Percentiles rank a stretch among this genome's conserved stretches.
Conservation (phyloP, 192 early-diverging fungal genomes). For the Gonapodya prolifera region DNA sequence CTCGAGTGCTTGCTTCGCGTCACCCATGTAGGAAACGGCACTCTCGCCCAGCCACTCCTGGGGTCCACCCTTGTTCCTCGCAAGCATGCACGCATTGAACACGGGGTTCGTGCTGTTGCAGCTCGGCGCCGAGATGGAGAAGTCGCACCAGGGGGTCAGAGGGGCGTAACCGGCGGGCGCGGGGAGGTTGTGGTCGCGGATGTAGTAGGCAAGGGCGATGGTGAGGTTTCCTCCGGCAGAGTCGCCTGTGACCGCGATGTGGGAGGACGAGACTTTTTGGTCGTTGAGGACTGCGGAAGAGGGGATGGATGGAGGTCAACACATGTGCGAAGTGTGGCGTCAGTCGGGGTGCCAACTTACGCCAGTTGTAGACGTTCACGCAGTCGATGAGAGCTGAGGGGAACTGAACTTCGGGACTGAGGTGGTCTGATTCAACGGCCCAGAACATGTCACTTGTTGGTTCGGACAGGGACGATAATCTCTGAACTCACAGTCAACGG, state of each 20-base stretch:
- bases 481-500: not conserved
- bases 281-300: not conserved
- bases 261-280: not conserved
- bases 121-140: not conserved
- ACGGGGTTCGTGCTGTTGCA: not conserved
- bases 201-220: slow-evolving; percentile 43
- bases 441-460: not conserved
- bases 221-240: slow-evolving; percentile 58
- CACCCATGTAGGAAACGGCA: not conserved
- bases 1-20: not conserved
- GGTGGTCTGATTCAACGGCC: not conserved
- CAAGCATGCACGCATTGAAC: not conserved
- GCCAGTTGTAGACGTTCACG: not conserved
- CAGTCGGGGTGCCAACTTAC: not conserved
- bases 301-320: too few species aligned
- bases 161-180: slow-evolving; percentile 39
- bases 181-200: slow-evolving; percentile 35
- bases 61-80: not conserved
- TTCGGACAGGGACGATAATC: not conserved
- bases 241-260: slow-evolving; percentile 54
- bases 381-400: not conserved
- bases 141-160: slow-evolving; percentile 32
- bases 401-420: not conserved
- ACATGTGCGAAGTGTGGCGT: not conserved
- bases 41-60: not conserved